Base-by-base conservation (phyloP, 306 rosid genomes). In the Acmispon strigosus region DNA sequence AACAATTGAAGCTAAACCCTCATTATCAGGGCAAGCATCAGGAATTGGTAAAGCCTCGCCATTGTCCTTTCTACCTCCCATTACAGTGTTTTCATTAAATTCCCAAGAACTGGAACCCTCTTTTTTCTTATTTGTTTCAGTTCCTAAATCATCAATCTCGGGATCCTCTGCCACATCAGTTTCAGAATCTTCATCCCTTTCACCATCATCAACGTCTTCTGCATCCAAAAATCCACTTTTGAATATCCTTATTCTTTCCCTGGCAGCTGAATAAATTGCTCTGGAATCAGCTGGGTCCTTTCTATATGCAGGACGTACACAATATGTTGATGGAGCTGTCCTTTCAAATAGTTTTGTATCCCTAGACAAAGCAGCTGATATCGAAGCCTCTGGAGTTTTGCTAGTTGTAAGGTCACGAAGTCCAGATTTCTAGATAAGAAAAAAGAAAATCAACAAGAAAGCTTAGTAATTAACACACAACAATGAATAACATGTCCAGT, bases 331-430 rank as follows among this genome's bases (percentile, higher is more conserved):
- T 70, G 94, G 94, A 70, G 96, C 94, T 49, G 81, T 88, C 80
- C 87, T 88, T 82, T 90, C 96, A 81, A 90, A 90, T 66, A 90
- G 85, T 75, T 86, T 88, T n/a, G 92, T 58, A 77, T 90, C 96
- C 74, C 96, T 88, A 48, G 96, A 84, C 66, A 90, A 83, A 73
- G 94, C 96, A 75, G 91, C 89, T 53, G 86, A 56, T 57, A 90
- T 81, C 32, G 94, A 88, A 49, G 96, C 96, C 79, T 90, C 96
- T 8, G 96, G 94, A 27, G 87, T 86, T 85, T 85, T 90, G 88
- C 96, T 90, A 24, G 90, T 90, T 19, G 85, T 84, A 44, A 86
- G 92, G 80, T 90, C 92, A 76, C 94, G 86, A 45, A 90, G 94
- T 41, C 96, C 96, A 75, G 87, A 90, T 84, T 88, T 90, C 96